phyloP scores from a whole-genome alignment of 2,329 filamentous ascomycete genomes.

The Scytalidium sp. region DNA sequence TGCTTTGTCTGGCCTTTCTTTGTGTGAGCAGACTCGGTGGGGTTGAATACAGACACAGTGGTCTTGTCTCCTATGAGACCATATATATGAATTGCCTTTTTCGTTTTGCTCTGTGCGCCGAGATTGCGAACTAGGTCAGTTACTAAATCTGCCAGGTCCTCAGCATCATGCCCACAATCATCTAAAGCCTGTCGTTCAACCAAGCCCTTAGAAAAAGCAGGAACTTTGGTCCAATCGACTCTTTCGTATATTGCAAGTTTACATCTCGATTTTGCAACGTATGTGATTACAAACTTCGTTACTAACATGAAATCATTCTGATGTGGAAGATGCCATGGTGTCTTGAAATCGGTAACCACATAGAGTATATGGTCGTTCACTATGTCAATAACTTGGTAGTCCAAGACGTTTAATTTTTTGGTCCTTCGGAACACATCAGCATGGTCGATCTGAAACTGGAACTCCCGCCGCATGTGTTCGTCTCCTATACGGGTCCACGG shows the following conservation, averaged over 20 bases:
- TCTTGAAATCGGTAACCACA: slow-evolving; percentile 60
- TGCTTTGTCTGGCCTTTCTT: slow-evolving; percentile 58
- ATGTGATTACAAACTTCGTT: slow-evolving; percentile 90
- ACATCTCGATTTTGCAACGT: slow-evolving; percentile 86
- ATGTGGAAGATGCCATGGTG: slow-evolving; percentile 72
- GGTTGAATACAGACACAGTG: slow-evolving; percentile 58
- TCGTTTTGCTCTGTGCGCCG: slow-evolving; percentile 70
- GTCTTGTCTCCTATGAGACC: slow-evolving; percentile 70
- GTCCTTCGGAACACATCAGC: slow-evolving; percentile 62
- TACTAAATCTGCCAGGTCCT: slow-evolving; percentile 72
- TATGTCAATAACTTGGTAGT: slow-evolving; percentile 84
- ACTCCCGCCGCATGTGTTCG: slow-evolving; percentile 71
- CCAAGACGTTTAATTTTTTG: slow-evolving; percentile 62
- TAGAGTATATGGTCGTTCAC: slow-evolving; percentile 73
- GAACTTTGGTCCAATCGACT: slow-evolving; percentile 78
- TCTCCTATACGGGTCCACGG: slow-evolving; percentile 76
- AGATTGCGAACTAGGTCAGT: slow-evolving; percentile 75
- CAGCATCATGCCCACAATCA: slow-evolving; percentile 69
- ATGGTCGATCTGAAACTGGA: slow-evolving; percentile 74
- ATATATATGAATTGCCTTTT: slow-evolving; percentile 76
- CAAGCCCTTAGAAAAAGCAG: slow-evolving; percentile 55
- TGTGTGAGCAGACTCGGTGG: slow-evolving; percentile 35
- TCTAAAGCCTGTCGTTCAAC: slow-evolving; percentile 71
- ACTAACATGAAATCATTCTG: slow-evolving; percentile 75
- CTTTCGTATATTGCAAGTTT: slow-evolving; percentile 86